Base-by-base conservation (phyloP, 805 yeast species). In the Candida xyloterini region DNA sequence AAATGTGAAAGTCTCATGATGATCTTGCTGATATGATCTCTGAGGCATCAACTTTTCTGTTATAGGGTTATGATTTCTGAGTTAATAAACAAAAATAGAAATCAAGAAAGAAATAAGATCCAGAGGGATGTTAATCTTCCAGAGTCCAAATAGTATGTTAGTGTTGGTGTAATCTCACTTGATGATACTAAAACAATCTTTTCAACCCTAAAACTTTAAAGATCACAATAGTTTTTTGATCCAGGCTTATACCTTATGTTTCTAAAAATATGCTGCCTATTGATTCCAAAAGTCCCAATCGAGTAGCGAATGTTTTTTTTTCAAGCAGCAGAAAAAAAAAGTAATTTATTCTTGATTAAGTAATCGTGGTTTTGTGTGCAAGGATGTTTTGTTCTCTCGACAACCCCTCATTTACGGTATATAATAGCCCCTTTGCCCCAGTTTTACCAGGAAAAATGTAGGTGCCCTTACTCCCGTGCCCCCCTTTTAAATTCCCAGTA, bases 191-290 rank as follows among this genome's bases (percentile, higher is more conserved):
- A 16, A 28, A n/a, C 26, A 8, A 33, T 18, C 28, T 10, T 23
- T 10, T 23, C 25, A 11, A 23, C n/a, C 25, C 25, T 5, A 9
- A 9, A 33, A 33, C 23, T 24, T 20, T 4, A 15, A 20, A 34
- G 38, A 34, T 34, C 30, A 26, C 20, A 27, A 34, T 4, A 21
- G 27, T 32, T 26, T 30, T 32, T 25, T 27, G 36, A 38, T 32
- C 36, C 32, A 32, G 33, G 36, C 30, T 27, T 31, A 38, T 23
- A 15, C 24, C 29, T 25, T 31, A 15, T n/a, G 42, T 38, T 38
- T 38, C 42, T 38, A 38, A 38, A 38, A 38, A 38, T 38, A 32
- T 32, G 36, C 42, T 38, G 42, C 36, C 32, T 30, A 15, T 24
- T 23, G 28, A 20, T 38, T 22, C 30, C 27, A 28, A 27, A 26